A percentile compares a stretch with the other conserved stretches of the same genome.
Conservation (phyloP, 164 flowering plant species). For the Magnolia officinalis region DNA sequence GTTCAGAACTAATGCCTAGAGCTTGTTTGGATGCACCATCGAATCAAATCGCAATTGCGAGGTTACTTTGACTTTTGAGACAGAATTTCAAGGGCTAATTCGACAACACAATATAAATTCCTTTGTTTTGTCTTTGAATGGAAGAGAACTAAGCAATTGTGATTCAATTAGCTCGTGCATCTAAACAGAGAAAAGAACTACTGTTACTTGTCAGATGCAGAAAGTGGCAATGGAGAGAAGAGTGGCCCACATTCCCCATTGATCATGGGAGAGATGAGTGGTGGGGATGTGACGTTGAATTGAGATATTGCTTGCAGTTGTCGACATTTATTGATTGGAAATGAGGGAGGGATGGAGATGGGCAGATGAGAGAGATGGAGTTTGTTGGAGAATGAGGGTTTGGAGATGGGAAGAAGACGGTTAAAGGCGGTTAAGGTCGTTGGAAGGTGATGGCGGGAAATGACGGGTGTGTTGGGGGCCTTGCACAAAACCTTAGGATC, state of each 20-base stretch:
- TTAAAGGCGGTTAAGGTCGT: no score
- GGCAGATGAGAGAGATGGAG: not conserved
- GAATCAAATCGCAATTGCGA: no score
- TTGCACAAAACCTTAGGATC: no score
- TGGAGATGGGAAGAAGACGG: no score
- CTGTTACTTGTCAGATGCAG: conserved; percentile 59
- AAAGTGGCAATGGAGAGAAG: conserved; percentile 79
- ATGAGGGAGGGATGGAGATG: not conserved
- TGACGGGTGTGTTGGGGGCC: no score
- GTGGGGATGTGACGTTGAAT: conserved; percentile 16
- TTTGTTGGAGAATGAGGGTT: not conserved
- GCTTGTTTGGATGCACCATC: no score
- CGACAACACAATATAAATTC: not conserved
- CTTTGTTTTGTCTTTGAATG: not conserved
- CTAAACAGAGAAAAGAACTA: not conserved
- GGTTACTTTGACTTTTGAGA: no score
- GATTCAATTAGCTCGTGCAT: no score
- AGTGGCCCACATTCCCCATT: conserved; percentile 92
- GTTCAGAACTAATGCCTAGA: no score
- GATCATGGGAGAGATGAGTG: conserved; percentile 52
- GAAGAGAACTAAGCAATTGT: not conserved
- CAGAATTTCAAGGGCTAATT: no score
- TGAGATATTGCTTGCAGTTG: not conserved
- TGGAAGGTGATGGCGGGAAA: no score
- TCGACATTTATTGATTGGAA: not conserved